Percentiles rank a stretch among this genome's conserved stretches.
These are phyloP conservation scores for Phanerochaete sordida DNA, from an alignment of 768 basidiomycete species.

Conservation along the genomic window DNA sequence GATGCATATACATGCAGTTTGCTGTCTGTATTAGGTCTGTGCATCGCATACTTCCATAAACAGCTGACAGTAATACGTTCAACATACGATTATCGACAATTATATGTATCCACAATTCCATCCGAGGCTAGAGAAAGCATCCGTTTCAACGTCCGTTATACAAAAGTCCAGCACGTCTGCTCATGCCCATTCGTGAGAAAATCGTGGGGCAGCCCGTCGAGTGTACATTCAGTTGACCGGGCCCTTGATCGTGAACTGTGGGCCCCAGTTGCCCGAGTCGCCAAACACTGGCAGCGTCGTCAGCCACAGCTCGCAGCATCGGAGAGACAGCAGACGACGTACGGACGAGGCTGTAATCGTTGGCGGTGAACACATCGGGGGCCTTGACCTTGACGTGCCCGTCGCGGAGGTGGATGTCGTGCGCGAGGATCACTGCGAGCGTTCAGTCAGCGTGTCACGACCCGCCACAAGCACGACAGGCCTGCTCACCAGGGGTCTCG, in stretches of 20 bases:
- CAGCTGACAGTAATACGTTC: no score
- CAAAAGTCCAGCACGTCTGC: no score
- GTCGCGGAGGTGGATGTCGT: slow-evolving; percentile 31
- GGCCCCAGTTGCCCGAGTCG: slow-evolving; percentile 43
- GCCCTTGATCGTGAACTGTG: slow-evolving; percentile 31
- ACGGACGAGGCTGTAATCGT: slow-evolving; percentile 37
- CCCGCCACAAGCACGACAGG: not conserved
- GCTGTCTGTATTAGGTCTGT: no score
- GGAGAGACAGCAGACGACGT: slow-evolving; percentile 19
- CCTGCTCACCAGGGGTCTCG: slow-evolving; percentile 24
- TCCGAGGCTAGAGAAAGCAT: no score
- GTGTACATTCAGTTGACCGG: not conserved
- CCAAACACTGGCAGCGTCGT: slow-evolving; percentile 35
- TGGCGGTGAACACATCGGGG: slow-evolving; percentile 29
- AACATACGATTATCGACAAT: no score
- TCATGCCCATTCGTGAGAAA: no score
- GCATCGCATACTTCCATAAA: no score
- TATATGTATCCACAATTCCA: no score
- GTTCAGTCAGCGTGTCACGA: not conserved
- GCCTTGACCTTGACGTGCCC: slow-evolving; percentile 35
- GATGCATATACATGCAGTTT: no score
- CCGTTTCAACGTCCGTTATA: no score
- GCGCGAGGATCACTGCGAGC: slow-evolving; percentile 18
- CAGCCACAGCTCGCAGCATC: not conserved
- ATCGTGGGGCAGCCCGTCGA: no score